These are phyloP conservation scores for Cytospora paraplurivora DNA, from an alignment of 2,329 filamentous ascomycete species.

Conservation along the genomic window DNA sequence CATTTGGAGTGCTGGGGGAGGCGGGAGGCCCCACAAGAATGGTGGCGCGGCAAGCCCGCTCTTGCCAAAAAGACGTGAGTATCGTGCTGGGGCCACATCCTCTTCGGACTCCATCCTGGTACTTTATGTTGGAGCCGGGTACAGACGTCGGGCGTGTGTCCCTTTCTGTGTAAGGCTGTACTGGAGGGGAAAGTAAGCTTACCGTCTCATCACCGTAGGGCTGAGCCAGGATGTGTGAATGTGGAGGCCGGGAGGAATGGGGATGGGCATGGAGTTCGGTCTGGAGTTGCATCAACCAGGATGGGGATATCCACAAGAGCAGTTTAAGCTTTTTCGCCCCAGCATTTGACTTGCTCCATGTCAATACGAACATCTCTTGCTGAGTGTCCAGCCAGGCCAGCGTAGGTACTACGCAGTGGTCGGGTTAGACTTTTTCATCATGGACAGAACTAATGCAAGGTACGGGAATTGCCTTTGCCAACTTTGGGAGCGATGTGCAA, in stretches of 20 bases:
- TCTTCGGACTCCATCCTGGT: slow-evolving; percentile 1
- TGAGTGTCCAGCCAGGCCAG: background rate
- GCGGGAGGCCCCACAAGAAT: slow-evolving; percentile 1
- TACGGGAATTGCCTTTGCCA: slow-evolving; percentile 13
- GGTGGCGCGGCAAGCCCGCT: slow-evolving; percentile 13
- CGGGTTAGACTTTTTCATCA: slow-evolving; percentile 3
- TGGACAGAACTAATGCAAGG: slow-evolving; percentile 27
- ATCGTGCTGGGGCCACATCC: background rate
- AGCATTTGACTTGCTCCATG: background rate
- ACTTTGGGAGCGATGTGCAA: slow-evolving; percentile 24
- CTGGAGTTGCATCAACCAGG: background rate
- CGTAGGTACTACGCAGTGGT: background rate
- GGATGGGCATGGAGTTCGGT: slow-evolving; percentile 4
- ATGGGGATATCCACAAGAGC: background rate
- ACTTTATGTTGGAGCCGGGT: slow-evolving; percentile 1
- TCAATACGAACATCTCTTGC: background rate
- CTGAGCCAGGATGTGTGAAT: slow-evolving; percentile 18
- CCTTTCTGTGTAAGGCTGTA: slow-evolving; percentile 6
- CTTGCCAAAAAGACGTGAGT: background rate
- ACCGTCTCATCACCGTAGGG: slow-evolving; percentile 18
- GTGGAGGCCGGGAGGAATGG: slow-evolving; percentile 10
- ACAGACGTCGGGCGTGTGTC: slow-evolving; percentile 5
- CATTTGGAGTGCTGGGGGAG: background rate
- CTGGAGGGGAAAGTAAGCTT: slow-evolving; percentile 11
- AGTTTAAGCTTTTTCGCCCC: background rate